These are phyloP conservation scores for Pseudogymnoascus sp. DNA, from an alignment of 2,329 filamentous ascomycete species.

Conservation along the genomic window DNA sequence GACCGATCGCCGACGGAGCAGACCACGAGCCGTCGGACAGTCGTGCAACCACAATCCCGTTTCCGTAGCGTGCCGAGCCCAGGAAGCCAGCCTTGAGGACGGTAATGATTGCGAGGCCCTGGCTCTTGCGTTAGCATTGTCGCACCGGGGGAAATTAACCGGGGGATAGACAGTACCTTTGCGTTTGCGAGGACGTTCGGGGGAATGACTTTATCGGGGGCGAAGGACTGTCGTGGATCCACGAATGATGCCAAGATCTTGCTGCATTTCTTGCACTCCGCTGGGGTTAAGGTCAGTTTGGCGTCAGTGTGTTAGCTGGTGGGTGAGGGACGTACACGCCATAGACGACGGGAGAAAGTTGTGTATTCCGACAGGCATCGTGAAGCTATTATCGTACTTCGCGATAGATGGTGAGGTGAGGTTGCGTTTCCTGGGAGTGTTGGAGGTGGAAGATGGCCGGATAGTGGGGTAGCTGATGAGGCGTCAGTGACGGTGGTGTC, in stretches of 20 bases:
- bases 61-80: slow-evolving; percentile 72
- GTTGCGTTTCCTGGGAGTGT: slow-evolving; percentile 1
- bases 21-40: slow-evolving; percentile 72
- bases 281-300: slow-evolving; percentile 38
- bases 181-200: slow-evolving; percentile 81
- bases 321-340: slow-evolving; percentile 48
- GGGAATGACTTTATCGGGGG: slow-evolving; percentile 94
- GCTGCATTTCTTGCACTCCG: slow-evolving; percentile 94
- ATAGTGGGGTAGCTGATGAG: slow-evolving; percentile 9
- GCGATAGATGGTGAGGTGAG: slow-evolving; percentile 5
- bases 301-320: slow-evolving; percentile 16
- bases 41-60: slow-evolving; percentile 71
- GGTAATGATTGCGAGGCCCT: slow-evolving; percentile 76
- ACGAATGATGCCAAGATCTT: slow-evolving; percentile 94
- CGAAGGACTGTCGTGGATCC: slow-evolving; percentile 86
- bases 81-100: slow-evolving; percentile 83
- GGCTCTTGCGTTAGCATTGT: slow-evolving; percentile 15
- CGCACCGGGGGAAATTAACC: slow-evolving; percentile 9
- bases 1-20: slow-evolving; percentile 72
- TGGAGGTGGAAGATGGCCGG: neutral
- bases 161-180: slow-evolving; percentile 50
- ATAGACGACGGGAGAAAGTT: slow-evolving; percentile 59
- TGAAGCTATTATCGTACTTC: slow-evolving; percentile 9
- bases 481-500: slow-evolving; percentile 9
- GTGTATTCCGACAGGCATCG: slow-evolving; percentile 46